phyloP scores from a whole-genome alignment of 1,139 yeast species.

The Saccharomyces hybrid region DNA sequence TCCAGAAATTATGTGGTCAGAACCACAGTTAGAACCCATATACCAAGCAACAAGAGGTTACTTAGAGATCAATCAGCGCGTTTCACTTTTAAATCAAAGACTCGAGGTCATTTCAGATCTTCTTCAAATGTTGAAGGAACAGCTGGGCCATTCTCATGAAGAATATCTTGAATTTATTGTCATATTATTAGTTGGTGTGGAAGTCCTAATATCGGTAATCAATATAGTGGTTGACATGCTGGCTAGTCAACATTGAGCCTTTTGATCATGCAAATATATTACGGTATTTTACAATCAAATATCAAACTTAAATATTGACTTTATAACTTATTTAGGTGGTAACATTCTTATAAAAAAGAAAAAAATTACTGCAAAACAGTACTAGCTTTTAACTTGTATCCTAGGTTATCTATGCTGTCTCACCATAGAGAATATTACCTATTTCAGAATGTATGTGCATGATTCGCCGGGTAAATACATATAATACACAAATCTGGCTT shows the following conservation, averaged over 20 bases:
- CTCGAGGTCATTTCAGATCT: constrained; percentile 89
- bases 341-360: neutral
- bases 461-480: neutral
- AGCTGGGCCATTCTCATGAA: constrained; percentile 84
- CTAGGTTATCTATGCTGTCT: neutral
- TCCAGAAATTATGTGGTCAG: constrained; percentile 98
- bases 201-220: constrained; percentile 78
- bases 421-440: neutral
- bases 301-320: neutral
- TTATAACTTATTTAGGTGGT: neutral
- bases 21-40: constrained; percentile 93
- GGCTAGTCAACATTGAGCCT: constrained; percentile 19
- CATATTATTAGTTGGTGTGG: constrained; percentile 85
- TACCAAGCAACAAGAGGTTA: constrained; percentile 95
- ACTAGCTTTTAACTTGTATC: neutral
- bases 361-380: neutral
- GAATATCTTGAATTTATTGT: constrained; percentile 91
- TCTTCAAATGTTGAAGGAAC: constrained; percentile 92
- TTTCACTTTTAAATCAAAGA: constrained; percentile 78
- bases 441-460: neutral
- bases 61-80: constrained; percentile 87
- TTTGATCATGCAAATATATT: neutral
- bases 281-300: neutral
- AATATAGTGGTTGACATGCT: constrained; percentile 47
- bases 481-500: neutral